Conservation (phyloP, 2,329 filamentous ascomycete species). For the Arthrobotrys sphaeroides region DNA sequence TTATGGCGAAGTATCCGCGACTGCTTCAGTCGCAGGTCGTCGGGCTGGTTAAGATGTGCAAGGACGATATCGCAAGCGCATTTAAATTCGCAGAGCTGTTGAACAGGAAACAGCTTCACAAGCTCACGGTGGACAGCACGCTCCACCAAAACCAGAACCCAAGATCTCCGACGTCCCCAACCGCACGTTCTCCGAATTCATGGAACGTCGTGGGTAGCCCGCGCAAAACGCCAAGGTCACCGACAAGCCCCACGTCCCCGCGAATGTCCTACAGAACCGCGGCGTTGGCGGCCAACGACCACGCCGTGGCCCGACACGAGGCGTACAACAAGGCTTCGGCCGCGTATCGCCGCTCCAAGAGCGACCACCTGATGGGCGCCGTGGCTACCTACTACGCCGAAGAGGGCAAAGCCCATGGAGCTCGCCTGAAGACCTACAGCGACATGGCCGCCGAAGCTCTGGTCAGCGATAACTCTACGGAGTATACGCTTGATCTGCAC, state of each 20-base stretch:
- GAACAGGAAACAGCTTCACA: constrained; percentile 40
- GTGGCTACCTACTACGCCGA: constrained; percentile 57
- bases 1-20: constrained; percentile 27
- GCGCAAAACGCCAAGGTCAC: constrained; percentile 21
- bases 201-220: constrained; percentile 25
- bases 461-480: constrained; percentile 53
- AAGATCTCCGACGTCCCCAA: constrained; percentile 15
- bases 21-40: constrained; percentile 50
- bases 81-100: constrained; percentile 56
- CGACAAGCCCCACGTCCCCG: constrained; percentile 47
- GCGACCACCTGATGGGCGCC: constrained; percentile 56
- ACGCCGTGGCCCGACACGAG: constrained; percentile 53
- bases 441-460: constrained; percentile 54
- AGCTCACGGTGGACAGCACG: constrained; percentile 18
- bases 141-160: not conserved
- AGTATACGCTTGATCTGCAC: constrained; percentile 55
- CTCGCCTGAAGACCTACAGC: constrained; percentile 49
- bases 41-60: constrained; percentile 55
- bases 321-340: constrained; percentile 56
- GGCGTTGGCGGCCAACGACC: constrained; percentile 14
- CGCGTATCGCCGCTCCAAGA: constrained; percentile 56
- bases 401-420: constrained; percentile 53
- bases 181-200: not conserved
- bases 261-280: constrained; percentile 38
- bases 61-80: constrained; percentile 55